These are phyloP conservation scores for Purpureocillium takamizusanense DNA, from an alignment of 2,329 filamentous ascomycete genomes.

Conservation along the genomic window DNA sequence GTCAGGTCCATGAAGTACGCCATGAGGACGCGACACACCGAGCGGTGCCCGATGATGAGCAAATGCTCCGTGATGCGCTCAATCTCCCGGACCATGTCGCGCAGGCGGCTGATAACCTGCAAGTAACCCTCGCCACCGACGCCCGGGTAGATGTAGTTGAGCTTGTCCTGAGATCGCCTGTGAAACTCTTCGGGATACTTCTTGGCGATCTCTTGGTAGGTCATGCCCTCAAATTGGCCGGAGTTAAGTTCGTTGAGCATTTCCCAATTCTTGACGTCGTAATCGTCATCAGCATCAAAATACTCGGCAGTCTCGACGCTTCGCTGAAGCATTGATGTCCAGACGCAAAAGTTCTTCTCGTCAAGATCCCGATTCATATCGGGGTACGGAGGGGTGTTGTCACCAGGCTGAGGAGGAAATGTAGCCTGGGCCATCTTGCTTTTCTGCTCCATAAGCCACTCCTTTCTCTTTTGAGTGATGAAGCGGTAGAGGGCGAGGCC, in stretches of 20 bases:
- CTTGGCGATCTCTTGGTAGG: slow-evolving; percentile 81
- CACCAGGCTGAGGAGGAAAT: slow-evolving; percentile 84
- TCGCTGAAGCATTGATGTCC: slow-evolving; percentile 94
- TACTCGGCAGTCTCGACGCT: slow-evolving; percentile 80
- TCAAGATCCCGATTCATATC: slow-evolving; percentile 63
- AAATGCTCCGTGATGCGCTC: slow-evolving; percentile 96
- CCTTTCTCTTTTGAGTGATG: slow-evolving; percentile 67
- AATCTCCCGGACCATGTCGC: slow-evolving; percentile 92
- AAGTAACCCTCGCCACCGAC: slow-evolving; percentile 94
- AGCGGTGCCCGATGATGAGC: slow-evolving; percentile 84
- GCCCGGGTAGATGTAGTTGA: slow-evolving; percentile 93
- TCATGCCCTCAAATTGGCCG: slow-evolving; percentile 88
- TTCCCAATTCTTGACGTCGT: slow-evolving; percentile 94
- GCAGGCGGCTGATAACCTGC: slow-evolving; percentile 90
- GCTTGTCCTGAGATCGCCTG: slow-evolving; percentile 74
- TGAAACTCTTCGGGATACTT: slow-evolving; percentile 73
- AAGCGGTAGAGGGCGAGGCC: slow-evolving; percentile 73
- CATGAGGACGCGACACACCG: slow-evolving; percentile 83
- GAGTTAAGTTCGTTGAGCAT: slow-evolving; percentile 97
- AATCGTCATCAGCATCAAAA: slow-evolving; percentile 86
- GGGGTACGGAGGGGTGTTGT: slow-evolving; percentile 90
- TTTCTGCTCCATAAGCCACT: slow-evolving; percentile 77
- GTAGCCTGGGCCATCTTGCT: slow-evolving; percentile 67
- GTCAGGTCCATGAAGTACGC: slow-evolving; percentile 95
- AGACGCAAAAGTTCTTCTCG: slow-evolving; percentile 91